Base-by-base conservation (phyloP, 202 grass and related monocot species). In the Bolboschoenoplectus hybrid region DNA sequence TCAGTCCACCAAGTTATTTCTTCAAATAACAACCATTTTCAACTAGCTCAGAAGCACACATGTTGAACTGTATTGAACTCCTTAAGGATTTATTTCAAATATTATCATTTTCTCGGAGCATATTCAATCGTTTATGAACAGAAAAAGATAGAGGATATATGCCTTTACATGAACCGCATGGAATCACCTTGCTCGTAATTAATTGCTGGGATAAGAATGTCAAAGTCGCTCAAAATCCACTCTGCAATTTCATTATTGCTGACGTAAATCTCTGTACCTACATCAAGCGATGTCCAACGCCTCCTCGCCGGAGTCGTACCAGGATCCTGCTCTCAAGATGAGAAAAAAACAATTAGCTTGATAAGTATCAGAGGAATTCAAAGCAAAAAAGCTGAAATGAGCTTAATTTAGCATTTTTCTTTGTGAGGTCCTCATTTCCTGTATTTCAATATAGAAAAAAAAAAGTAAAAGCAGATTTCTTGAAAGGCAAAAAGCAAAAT, bases 221-320 rank as follows among this genome's bases (percentile, higher is more conserved):
- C 95, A 40, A 97, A 97, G 40, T 88, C 89, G 9, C 89, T 93
- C 2, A 94, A 50, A 41, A 88, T 90, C 95, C 95, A 97, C 88
- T 97, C 95, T 1, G 92, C 95, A 74, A 81, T 89, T 4, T 65
- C 92, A 2, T 64, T 20, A 6, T 88, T 14, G 14, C 89, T 90
- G 8, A 85, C 11, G 45, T 94, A 97, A 7, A 97, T 94, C 89
- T 97, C 95, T 17, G 92, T 91, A 19, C 95, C 95, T 41, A 97
- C 95, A 70, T 97, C 95, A 0, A 97, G 89, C 32, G 95, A 97
- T 63, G 92, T 82, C 95, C 95, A 97, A 16, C 63, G 50, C 75
- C 92, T 87, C 85, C 0, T 89, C 0, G 91, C 95, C 14, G 92
- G 52, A 20, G 86, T 55, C 6, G 92, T 93, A 32, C 64, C 85